Evolutionary conservation across 805 yeast genomes (phyloP).

Genomic region (Pichia insulana): DNA sequence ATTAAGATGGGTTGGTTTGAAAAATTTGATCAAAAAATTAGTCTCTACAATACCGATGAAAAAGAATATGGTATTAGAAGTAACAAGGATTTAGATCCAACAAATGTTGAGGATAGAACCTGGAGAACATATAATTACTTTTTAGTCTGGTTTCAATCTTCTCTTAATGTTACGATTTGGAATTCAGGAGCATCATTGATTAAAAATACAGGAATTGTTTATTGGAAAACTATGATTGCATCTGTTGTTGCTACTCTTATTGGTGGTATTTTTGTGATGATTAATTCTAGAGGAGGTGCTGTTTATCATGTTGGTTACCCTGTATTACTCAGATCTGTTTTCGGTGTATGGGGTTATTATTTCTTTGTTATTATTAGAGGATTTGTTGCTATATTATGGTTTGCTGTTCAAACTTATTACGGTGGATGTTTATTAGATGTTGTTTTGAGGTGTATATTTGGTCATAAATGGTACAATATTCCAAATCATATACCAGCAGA

Average conservation of each 20-base stretch:
- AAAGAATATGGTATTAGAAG: constrained; percentile 16
- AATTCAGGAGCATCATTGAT: constrained; percentile 24
- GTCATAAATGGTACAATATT: constrained; percentile 31
- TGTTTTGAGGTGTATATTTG: constrained; percentile 28
- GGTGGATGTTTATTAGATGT: constrained; percentile 37
- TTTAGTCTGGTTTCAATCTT: constrained; percentile 21
- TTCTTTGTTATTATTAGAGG: constrained; percentile 37
- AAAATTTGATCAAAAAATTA: constrained; percentile 1
- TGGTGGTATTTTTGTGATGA: constrained; percentile 34
- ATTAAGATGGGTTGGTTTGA: constrained; percentile 1
- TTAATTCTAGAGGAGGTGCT: constrained; percentile 40
- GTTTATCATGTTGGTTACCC: constrained; percentile 45
- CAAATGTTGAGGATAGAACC: constrained; percentile 28
- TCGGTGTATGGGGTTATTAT: constrained; percentile 39
- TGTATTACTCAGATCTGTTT: constrained; percentile 34
- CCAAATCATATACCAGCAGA: constrained; percentile 32
- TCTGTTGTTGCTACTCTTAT: constrained; percentile 39
- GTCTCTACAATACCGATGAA: constrained; percentile 1
- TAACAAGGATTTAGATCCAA: constrained; percentile 33
- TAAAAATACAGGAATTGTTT: constrained; percentile 17
- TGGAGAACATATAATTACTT: constrained; percentile 26
- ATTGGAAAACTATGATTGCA: constrained; percentile 36
- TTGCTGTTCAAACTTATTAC: constrained; percentile 36
- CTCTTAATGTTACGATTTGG: constrained; percentile 24
- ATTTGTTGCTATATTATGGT: constrained; percentile 39